Base-by-base conservation (phyloP, 345 rosid species). In the Balakata baccata region DNA sequence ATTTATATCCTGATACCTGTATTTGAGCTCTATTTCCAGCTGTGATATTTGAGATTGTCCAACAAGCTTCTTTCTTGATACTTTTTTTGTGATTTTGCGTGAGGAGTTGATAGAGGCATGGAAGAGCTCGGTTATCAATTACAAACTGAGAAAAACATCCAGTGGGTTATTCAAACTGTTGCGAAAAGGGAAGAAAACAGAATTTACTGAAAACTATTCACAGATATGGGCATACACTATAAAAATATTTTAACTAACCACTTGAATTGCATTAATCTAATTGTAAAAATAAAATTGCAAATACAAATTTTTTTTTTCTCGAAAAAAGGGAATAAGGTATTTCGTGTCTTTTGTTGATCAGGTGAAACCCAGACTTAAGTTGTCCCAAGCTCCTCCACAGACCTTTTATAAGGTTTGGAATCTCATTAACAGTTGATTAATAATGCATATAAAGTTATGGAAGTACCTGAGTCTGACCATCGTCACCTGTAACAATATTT, bases 391-490 rank as follows among this genome's bases (percentile, higher is more conserved):
- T 58, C 7, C 18, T 49, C 20, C 47, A 76, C 53, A 45, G 43
- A 25, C 9, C 23, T 10, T 17, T 8, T 10, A 57, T 12, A 11
- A 7, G 11, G 39, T 59, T 23, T 29, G n/a, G 50, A 69, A 29
- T 5, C 12, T 13, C 4, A 52, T 23, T 10, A 78, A 41, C 47
- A 16, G 50, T 20, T 25, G 3, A 18, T 23, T 43, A 66, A 20
- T 38, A 9, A 0, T 45, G n/a, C 54, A 71, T 43, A 38, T 7
- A 34, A 14, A 67, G 20, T 11, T 47, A 65, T 11, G 52, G 34
- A 63, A 14, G n/a, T 73, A 79, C 85, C 85, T 82, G 82, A 49
- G 82, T 82, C 63, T 82, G 85, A 60, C 74, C 12, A 76, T 79
- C 82, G 70, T 79, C 78, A 16, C 85, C 85, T 0, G 82, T 79